phyloP scores from a whole-genome alignment of 345 rosid genomes.

The Hypericum androsaemum region DNA sequence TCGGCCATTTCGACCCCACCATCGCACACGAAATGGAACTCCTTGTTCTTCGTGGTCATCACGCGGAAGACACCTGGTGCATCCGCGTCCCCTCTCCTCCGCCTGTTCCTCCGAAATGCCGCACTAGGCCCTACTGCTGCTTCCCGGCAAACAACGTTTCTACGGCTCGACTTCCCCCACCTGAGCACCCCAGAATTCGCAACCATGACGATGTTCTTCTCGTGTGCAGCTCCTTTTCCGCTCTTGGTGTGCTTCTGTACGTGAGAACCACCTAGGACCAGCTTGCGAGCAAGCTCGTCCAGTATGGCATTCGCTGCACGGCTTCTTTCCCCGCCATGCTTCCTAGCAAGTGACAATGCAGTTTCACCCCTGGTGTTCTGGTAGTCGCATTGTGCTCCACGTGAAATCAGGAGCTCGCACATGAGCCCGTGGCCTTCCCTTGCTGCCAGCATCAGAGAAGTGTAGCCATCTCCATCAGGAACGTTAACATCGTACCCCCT shows the following conservation, averaged over 20 bases:
- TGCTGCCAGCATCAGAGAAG: constrained; percentile 27
- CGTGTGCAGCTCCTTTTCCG: constrained; percentile 24
- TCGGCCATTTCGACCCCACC: constrained; percentile 10
- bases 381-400: constrained; percentile 17
- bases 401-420: constrained; percentile 23
- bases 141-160: constrained; percentile 25
- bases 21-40: constrained; percentile 1
- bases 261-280: constrained; percentile 23
- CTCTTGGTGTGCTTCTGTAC: constrained; percentile 24
- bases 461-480: constrained; percentile 18
- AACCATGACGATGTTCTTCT: constrained; percentile 15
- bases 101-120: constrained; percentile 19
- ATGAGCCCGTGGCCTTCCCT: constrained; percentile 25
- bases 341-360: constrained; percentile 20
- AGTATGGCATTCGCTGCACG: constrained; percentile 24
- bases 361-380: constrained; percentile 17
- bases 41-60: constrained; percentile 6
- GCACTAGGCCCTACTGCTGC: constrained; percentile 21
- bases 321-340: constrained; percentile 15
- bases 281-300: constrained; percentile 19
- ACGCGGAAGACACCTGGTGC: constrained; percentile 4
- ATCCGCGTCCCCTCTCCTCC: constrained; percentile 1
- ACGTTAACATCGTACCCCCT: constrained; percentile 12
- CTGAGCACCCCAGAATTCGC: constrained; percentile 18
- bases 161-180: constrained; percentile 25